Evolutionary conservation across 2,329 filamentous ascomycete species (phyloP).

Genomic region (Claviceps spartinae): DNA sequence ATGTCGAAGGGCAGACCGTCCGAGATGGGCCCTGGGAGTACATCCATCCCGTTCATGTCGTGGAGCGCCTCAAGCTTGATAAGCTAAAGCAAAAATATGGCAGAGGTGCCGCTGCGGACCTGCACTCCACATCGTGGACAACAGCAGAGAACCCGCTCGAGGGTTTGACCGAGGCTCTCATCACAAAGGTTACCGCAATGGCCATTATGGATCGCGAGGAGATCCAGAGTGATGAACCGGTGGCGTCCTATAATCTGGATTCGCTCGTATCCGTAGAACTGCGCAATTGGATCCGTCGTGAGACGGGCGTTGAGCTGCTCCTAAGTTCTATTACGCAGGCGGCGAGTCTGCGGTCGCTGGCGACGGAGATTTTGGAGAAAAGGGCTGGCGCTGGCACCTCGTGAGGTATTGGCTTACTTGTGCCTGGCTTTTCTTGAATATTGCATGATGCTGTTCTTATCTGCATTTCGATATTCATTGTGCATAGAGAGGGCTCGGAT

Average conservation of each 20-base stretch:
- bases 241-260: conserved; percentile 27
- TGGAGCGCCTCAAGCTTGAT: conserved; percentile 1
- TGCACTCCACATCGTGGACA: conserved; percentile 1
- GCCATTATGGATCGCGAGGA: conserved; percentile 7
- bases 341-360: conserved; percentile 1
- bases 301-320: conserved; percentile 20
- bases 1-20: neutral
- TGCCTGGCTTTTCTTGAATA: no score
- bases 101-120: neutral
- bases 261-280: conserved; percentile 27
- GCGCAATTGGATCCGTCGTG: conserved; percentile 25
- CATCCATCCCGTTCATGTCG: conserved; percentile 1
- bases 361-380: conserved; percentile 2
- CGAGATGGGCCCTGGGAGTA: conserved; percentile 1
- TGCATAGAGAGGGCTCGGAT: no score
- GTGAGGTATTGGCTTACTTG: neutral
- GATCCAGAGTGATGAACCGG: conserved; percentile 15
- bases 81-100: neutral
- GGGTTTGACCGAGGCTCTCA: conserved; percentile 5
- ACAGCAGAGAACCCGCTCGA: conserved; percentile 1
- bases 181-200: conserved; percentile 6
- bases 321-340: conserved; percentile 3
- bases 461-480: no score
- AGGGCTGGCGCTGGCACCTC: conserved; percentile 3
- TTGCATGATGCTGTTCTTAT: no score